Evolutionary conservation across 2,329 filamentous ascomycete genomes (phyloP).

Genomic region (Knufia petricola): DNA sequence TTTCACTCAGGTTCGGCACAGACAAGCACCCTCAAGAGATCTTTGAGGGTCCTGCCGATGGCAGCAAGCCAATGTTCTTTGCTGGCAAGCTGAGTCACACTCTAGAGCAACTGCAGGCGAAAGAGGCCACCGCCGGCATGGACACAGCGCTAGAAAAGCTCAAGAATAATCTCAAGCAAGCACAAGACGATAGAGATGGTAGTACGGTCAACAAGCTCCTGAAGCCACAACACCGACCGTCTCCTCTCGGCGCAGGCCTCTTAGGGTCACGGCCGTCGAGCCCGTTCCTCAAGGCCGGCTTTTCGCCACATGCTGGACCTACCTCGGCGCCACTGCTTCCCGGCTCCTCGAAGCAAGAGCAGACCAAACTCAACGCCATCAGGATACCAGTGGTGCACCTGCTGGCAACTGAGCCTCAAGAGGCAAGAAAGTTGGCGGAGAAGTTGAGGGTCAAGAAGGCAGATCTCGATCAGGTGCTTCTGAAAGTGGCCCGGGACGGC

Average conservation of each 20-base stretch:
- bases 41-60: constrained; percentile 38
- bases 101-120: constrained; percentile 45
- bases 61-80: constrained; percentile 43
- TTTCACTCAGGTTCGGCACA: constrained; percentile 44
- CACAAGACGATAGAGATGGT: constrained; percentile 49
- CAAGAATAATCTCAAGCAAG: constrained; percentile 49
- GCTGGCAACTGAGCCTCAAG: constrained; percentile 44
- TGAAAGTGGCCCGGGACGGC: constrained; percentile 45
- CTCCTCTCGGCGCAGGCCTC: constrained; percentile 17
- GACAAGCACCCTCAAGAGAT: constrained; percentile 50
- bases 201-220: constrained; percentile 27
- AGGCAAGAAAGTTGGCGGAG: constrained; percentile 37
- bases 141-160: constrained; percentile 52
- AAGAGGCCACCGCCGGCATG: constrained; percentile 45
- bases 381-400: constrained; percentile 41
- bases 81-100: constrained; percentile 49
- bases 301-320: constrained; percentile 30
- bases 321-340: constrained; percentile 35
- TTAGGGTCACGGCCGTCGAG: constrained; percentile 32
- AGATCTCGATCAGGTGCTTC: constrained; percentile 39
- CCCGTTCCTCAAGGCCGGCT: constrained; percentile 31
- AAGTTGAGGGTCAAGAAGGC: constrained; percentile 40
- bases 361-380: constrained; percentile 34
- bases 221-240: constrained; percentile 24
- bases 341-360: constrained; percentile 19